Conservation (phyloP, 2,329 filamentous ascomycete species). For the Cladorrhinum sp. region DNA sequence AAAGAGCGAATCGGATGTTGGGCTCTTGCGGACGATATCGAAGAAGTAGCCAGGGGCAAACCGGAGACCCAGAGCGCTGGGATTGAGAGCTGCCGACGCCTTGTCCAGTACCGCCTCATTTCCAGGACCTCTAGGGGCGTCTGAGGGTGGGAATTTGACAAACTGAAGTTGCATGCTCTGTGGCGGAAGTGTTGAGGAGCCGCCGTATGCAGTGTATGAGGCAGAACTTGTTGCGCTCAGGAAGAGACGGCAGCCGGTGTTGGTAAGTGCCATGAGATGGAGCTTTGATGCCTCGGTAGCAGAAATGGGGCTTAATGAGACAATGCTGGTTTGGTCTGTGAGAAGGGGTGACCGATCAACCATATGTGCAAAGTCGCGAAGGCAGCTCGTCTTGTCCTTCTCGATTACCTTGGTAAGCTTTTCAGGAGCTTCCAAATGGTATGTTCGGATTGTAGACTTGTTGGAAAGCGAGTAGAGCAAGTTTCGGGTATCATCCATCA, state of each 20-base stretch:
- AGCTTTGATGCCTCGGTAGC: slow-evolving; percentile 75
- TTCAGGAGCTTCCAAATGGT: slow-evolving; percentile 70
- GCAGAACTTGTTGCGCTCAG: slow-evolving; percentile 82
- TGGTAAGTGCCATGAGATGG: slow-evolving; percentile 85
- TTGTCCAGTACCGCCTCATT: slow-evolving; percentile 44
- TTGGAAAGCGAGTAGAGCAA: slow-evolving; percentile 90
- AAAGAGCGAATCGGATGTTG: slow-evolving; percentile 68
- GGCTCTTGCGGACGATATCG: slow-evolving; percentile 68
- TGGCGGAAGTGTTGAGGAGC: slow-evolving; percentile 60
- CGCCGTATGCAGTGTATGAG: slow-evolving; percentile 60
- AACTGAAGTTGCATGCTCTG: slow-evolving; percentile 98
- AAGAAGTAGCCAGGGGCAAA: slow-evolving; percentile 91
- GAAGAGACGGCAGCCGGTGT: slow-evolving; percentile 86
- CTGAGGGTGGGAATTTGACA: slow-evolving; percentile 82
- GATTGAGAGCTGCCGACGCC: slow-evolving; percentile 47
- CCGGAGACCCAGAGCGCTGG: slow-evolving; percentile 52
- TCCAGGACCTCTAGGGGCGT: slow-evolving; percentile 29
- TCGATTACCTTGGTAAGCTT: slow-evolving; percentile 63
- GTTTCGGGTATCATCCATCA: slow-evolving; percentile 82
- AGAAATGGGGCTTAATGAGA: slow-evolving; percentile 82
- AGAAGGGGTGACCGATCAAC: slow-evolving; percentile 71
- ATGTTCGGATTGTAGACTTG: slow-evolving; percentile 84
- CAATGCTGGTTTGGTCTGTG: slow-evolving; percentile 66
- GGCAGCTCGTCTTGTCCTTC: slow-evolving; percentile 58
- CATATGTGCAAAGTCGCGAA: slow-evolving; percentile 80